Evolutionary conservation across 176 grass and related monocot species (phyloP), one percentile per base, ranked within the genome.

Genomic region (Carex pumila): DNA sequence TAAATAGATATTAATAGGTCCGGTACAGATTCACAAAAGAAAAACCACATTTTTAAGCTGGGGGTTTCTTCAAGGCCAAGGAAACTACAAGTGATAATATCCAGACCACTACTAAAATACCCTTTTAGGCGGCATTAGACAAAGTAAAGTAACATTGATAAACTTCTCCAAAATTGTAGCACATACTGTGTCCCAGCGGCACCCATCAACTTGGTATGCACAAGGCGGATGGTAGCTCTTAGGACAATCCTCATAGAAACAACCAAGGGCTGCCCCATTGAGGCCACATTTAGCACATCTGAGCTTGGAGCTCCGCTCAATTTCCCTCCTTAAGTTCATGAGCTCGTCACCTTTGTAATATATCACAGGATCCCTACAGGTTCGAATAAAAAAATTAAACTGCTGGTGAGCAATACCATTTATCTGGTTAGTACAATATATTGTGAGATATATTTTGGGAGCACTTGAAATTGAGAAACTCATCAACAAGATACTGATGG

Each of bases 131-230:
- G 39, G 65, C 9, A 30, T 14, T 32, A 79, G 30, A 12, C 3
- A 18, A 58, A 79, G 30, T 3, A 32, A 56, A 18, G 31, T 37
- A 79, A 76, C 6, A 54, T 22, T 21, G 37, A 25, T 12, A 54
- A 54, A 76, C 8, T 29, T 54, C 3, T 25, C 18, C 71, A 52
- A 54, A 52, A 43, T 49, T 53, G 4, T 21, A 75, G 71, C 71
- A 76, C 39, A 47, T 50, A 76, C 76, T 21, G 17, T 57, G 13
- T 79, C 76, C 76, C 76, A 79, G 14, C 76, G 76, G 29, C 76
- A 79, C 4, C 17, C 21, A 12, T 17, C 53, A 79, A 79, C 10
- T 57, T 39, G 25, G 50, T 15, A 57, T 12, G 76, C 76, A 9
- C 76, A 79, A 32, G 76, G 12, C 18, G 50, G 52, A 57, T 79